A percentile compares a stretch with the other conserved stretches of the same genome.
Conservation (phyloP, 2,329 filamentous ascomycete genomes). For the Arthrinium phaeospermum region DNA sequence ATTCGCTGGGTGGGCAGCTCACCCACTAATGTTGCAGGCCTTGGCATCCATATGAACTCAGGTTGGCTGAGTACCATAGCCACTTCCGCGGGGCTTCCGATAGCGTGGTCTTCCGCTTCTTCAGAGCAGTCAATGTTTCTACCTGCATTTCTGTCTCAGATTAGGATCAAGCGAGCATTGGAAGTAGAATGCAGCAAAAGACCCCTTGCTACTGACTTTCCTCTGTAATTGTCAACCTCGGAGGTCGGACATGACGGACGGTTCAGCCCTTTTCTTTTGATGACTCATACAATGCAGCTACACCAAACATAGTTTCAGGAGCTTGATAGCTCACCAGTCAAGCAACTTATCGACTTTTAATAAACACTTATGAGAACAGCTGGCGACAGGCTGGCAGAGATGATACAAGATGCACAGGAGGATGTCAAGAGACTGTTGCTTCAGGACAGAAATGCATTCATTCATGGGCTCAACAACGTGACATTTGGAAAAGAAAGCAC, state of each 20-base stretch:
- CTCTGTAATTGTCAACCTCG: not conserved
- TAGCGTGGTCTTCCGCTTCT: too few species aligned
- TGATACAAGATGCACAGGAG: constrained; percentile 47
- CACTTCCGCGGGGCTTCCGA: too few species aligned
- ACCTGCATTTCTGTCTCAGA: constrained; percentile 20
- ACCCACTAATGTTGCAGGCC: not conserved
- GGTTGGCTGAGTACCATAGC: too few species aligned
- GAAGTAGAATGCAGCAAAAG: not conserved
- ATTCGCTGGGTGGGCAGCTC: not conserved
- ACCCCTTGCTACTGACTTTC: not conserved
- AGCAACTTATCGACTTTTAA: not conserved
- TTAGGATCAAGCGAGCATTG: constrained; percentile 21
- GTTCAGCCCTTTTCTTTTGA: too few species aligned
- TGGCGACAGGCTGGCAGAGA: constrained; percentile 33
- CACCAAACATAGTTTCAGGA: too few species aligned
- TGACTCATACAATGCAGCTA: too few species aligned
- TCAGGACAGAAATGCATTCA: constrained; percentile 38
- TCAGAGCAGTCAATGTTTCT: too few species aligned
- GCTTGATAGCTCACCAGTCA: too few species aligned
- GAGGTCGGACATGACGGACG: not conserved
- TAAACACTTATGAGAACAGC: constrained; percentile 35
- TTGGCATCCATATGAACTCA: not conserved
- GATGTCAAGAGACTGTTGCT: constrained; percentile 61
- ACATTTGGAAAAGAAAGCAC: too few species aligned
- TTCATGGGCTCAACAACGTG: too few species aligned